Evolutionary conservation across 2,329 filamentous ascomycete genomes (phyloP).

Genomic region (Magnaporthales sp.): DNA sequence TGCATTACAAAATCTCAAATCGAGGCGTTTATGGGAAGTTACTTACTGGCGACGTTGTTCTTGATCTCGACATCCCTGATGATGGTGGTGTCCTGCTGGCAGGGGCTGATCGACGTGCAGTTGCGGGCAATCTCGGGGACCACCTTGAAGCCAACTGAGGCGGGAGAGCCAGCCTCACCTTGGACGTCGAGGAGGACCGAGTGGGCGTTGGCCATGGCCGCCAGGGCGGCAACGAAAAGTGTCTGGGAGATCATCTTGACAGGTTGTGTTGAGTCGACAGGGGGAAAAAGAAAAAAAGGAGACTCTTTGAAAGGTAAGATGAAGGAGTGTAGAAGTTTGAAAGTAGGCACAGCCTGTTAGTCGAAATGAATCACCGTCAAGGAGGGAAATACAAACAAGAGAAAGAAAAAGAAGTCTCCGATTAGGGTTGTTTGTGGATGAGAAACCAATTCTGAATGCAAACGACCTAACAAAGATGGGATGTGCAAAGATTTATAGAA

Average conservation of each 20-base stretch:
- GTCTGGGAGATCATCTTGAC: constrained; percentile 1
- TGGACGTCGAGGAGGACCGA: constrained; percentile 11
- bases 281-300: constrained; percentile 4
- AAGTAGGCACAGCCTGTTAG: constrained; percentile 5
- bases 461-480: background rate
- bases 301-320: background rate
- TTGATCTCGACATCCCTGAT: constrained; percentile 47
- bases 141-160: constrained; percentile 22
- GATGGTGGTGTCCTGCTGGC: constrained; percentile 47
- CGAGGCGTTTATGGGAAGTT: background rate
- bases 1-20: background rate
- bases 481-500: constrained; percentile 3
- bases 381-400: constrained; percentile 5
- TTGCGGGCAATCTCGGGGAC: constrained; percentile 36
- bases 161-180: constrained; percentile 10
- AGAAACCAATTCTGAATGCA: background rate
- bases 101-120: constrained; percentile 13
- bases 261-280: constrained; percentile 5
- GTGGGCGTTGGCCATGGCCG: constrained; percentile 10
- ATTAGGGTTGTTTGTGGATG: constrained; percentile 4
- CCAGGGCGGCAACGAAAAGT: constrained; percentile 7
- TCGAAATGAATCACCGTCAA: constrained; percentile 1
- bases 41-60: constrained; percentile 41
- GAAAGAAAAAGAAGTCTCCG: background rate
- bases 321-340: background rate